Percentiles rank a stretch among this genome's conserved stretches.
phyloP scores from a whole-genome alignment of 2,329 filamentous ascomycete genomes.

The Hymenotorrendiella dingleyae region DNA sequence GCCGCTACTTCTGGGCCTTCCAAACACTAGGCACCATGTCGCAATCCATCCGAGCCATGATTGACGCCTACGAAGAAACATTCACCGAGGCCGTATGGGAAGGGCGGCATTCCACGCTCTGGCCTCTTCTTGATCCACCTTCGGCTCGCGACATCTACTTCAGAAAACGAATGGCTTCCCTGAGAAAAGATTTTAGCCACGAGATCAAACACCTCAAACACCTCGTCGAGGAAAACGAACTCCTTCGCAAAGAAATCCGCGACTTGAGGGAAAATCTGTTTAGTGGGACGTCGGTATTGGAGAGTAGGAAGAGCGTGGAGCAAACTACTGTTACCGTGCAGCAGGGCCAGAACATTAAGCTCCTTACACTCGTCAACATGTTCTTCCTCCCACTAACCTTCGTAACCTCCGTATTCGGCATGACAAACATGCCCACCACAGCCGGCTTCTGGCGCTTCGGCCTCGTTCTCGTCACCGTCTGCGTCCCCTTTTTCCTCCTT shows the following conservation, averaged over 20 bases:
- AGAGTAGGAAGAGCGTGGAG: conserved; percentile 54
- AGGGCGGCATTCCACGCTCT: conserved; percentile 47
- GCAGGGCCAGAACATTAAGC: conserved; percentile 57
- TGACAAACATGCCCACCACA: conserved; percentile 40
- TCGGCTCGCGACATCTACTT: conserved; percentile 41
- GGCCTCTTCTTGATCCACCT: conserved; percentile 45
- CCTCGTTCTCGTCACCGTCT: conserved; percentile 32
- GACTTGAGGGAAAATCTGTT: conserved; percentile 57
- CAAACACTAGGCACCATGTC: conserved; percentile 56
- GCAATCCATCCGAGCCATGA: conserved; percentile 52
- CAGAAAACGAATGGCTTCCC: conserved; percentile 39
- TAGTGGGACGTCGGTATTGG: conserved; percentile 56
- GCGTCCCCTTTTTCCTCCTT: conserved; percentile 44
- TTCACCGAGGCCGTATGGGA: conserved; percentile 55
- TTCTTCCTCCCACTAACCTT: conserved; percentile 58
- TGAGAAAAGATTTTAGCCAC: conserved; percentile 39
- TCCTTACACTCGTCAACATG: conserved; percentile 54
- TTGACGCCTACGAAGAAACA: conserved; percentile 49
- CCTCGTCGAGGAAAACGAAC: conserved; percentile 38
- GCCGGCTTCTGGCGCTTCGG: conserved; percentile 41
- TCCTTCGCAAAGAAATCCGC: conserved; percentile 48
- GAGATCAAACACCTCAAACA: conserved; percentile 38
- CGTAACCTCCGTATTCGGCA: conserved; percentile 54
- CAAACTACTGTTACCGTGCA: conserved; percentile 43
- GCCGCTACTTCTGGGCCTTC: conserved; percentile 57